These are phyloP conservation scores for Groenewaldozyma auringiensis DNA, from an alignment of 1,139 yeast species.

Conservation along the genomic window DNA sequence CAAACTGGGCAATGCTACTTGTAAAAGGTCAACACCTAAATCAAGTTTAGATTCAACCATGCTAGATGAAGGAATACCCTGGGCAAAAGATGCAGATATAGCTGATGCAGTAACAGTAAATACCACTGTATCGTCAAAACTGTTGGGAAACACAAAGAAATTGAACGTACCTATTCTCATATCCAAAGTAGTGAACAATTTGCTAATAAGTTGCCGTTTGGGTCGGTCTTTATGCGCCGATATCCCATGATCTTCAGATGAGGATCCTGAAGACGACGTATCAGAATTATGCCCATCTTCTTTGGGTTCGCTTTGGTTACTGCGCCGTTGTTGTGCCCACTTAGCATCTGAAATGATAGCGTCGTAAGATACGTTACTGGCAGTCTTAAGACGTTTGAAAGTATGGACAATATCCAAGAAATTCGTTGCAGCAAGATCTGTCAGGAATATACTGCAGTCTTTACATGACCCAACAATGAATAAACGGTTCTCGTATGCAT, in stretches of 20 bases:
- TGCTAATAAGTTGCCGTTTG: slow-evolving; percentile 12
- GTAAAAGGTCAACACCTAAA: slow-evolving; percentile 49
- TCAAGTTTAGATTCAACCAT: slow-evolving; percentile 21
- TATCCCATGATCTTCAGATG: not conserved
- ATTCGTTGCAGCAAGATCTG: slow-evolving; percentile 81
- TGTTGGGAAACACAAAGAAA: slow-evolving; percentile 67
- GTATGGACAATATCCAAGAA: slow-evolving; percentile 70
- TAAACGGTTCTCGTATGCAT: slow-evolving; percentile 49
- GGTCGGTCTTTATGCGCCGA: not conserved
- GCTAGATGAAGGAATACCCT: slow-evolving; percentile 8
- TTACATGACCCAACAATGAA: slow-evolving; percentile 51
- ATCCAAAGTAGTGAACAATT: slow-evolving; percentile 50
- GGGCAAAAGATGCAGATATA: slow-evolving; percentile 48
- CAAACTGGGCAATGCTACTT: slow-evolving; percentile 56
- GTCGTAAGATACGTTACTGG: slow-evolving; percentile 60
- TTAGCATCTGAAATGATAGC: slow-evolving; percentile 59
- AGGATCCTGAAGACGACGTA: not conserved
- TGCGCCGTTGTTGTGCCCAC: slow-evolving; percentile 5
- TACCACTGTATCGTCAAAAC: slow-evolving; percentile 67
- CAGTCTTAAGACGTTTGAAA: slow-evolving; percentile 62
- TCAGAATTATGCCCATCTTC: not conserved
- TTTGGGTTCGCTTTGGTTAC: not conserved
- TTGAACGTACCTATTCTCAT: slow-evolving; percentile 49
- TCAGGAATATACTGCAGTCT: slow-evolving; percentile 54
- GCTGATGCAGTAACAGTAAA: slow-evolving; percentile 55